A percentile compares a stretch with the other conserved stretches of the same genome.
Evolutionary conservation across 331 rosid genomes (phyloP).

Genomic region (Cydonia oblonga): DNA sequence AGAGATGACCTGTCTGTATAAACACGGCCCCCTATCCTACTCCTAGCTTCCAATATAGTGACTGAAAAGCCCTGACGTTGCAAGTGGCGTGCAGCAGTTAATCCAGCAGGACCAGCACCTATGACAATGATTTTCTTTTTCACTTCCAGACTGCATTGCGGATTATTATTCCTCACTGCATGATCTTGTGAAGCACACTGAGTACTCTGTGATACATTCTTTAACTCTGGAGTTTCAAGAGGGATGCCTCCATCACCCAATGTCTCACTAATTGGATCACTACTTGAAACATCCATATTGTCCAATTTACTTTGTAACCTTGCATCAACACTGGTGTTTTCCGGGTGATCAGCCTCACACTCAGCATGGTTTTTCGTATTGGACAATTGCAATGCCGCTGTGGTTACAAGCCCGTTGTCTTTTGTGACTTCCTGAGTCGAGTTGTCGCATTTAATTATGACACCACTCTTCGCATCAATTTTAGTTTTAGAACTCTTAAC

Average conservation of each 20-base stretch:
- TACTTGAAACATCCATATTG: conserved; percentile 20
- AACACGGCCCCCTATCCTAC: conserved; percentile 92
- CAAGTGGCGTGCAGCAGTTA: conserved; percentile 95
- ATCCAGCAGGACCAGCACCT: conserved; percentile 99
- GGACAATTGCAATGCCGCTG: conserved; percentile 13
- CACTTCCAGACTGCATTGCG: conserved; percentile 32
- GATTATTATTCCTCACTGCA: conserved; percentile 14
- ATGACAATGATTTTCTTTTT: conserved; percentile 66
- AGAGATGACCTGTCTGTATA: conserved; percentile 78
- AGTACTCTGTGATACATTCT: conserved; percentile 26
- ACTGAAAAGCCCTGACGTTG: conserved; percentile 86
- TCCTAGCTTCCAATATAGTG: conserved; percentile 81
- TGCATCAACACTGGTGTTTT: conserved; percentile 26
- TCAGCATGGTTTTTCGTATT: conserved; percentile 29
- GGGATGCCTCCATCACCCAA: conserved; percentile 28
- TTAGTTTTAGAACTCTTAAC: conserved; percentile 38
- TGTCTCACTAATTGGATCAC: conserved; percentile 26
- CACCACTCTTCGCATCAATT: conserved; percentile 28
- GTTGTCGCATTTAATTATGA: conserved; percentile 20
- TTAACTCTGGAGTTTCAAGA: conserved; percentile 26
- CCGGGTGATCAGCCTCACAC: conserved; percentile 15
- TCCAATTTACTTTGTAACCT: conserved; percentile 15
- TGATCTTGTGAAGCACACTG: conserved; percentile 28
- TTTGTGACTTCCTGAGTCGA: conserved; percentile 26
- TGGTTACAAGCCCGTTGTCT: conserved; percentile 17